phyloP scores from a whole-genome alignment of 2,329 filamentous ascomycete genomes.

The Aspergillus pseudoviridinutans region DNA sequence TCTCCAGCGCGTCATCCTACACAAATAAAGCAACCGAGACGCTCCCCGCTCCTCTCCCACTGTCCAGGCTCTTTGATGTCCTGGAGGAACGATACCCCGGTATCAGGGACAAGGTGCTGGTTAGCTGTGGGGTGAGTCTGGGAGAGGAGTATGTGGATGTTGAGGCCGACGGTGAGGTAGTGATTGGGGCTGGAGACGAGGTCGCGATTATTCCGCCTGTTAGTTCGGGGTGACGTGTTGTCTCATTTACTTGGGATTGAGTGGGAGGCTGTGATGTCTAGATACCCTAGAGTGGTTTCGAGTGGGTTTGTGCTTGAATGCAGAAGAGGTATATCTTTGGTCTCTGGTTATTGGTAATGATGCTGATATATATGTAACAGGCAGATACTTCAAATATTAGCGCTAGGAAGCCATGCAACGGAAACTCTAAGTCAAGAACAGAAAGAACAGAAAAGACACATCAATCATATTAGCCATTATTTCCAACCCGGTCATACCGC shows the following conservation, averaged over 20 bases:
- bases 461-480: background rate
- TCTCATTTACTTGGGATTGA: background rate
- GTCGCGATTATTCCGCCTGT: conserved; percentile 47
- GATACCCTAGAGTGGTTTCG: background rate
- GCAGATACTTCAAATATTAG: background rate
- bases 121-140: conserved; percentile 40
- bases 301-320: no score
- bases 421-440: background rate
- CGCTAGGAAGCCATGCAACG: background rate
- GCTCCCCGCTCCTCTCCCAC: conserved; percentile 39
- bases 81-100: conserved; percentile 42
- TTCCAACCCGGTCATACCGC: background rate
- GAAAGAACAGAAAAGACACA: background rate
- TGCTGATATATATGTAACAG: background rate
- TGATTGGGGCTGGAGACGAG: conserved; percentile 39
- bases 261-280: background rate
- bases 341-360: background rate
- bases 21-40: conserved; percentile 38
- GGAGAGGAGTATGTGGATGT: conserved; percentile 44
- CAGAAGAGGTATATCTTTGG: background rate
- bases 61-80: conserved; percentile 33
- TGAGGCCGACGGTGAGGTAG: conserved; percentile 13
- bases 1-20: conserved; percentile 41
- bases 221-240: conserved; percentile 38
- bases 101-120: conserved; percentile 36